Evolutionary conservation across 345 rosid genomes (phyloP), one percentile per base, ranked within the genome.

Genomic region (Lepidium aucheri): DNA sequence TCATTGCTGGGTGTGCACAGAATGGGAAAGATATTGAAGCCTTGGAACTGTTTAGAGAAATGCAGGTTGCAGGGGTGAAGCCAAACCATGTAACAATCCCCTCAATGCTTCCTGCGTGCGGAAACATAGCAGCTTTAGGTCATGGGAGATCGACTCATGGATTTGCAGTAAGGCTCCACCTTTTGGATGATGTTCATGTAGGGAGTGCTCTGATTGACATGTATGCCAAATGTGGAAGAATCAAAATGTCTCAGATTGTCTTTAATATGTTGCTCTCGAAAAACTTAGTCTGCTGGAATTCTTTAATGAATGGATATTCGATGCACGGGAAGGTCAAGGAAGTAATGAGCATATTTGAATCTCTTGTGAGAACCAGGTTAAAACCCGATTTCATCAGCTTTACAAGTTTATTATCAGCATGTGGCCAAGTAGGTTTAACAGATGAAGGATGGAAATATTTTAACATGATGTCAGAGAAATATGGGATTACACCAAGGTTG

Each of bases 201-300:
- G 72, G 83, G 12, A 83, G 89, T 60, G 89, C 97, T 17, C 74
- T 90, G 71, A 71, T 84, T 73, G 92, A 87, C 65, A 87, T 84
- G 92, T 84, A 90, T 57, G 89, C 89, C 22, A 87, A 90, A 62
- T 87, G 95, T 63, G 95, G 95, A 57, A 69, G 83, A 60, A 77
- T 84, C 40, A 76, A 77, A 44, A 30, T 70, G 53, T 84, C 93
- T 60, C 81, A 64, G 47, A 72, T 47, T 35, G 80, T 83, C 63
- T 86, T 90, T 41, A 79, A 82, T 68, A 70, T 35, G 79, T 86
- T 86, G 84, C 74, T 78, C 24, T 67, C 46, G 33, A 88, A 73
- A 74, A 85, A 90, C 76, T 72, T 79, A 60, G 90, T 80, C 11
- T 81, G 84, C 62, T 90, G 97, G 97, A 90, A 90, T 76, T 80